Percentiles rank a stretch among this genome's conserved stretches.
These are phyloP conservation scores for Hypoxylon sp. DNA, from an alignment of 2,329 filamentous ascomycete genomes.

Conservation along the genomic window DNA sequence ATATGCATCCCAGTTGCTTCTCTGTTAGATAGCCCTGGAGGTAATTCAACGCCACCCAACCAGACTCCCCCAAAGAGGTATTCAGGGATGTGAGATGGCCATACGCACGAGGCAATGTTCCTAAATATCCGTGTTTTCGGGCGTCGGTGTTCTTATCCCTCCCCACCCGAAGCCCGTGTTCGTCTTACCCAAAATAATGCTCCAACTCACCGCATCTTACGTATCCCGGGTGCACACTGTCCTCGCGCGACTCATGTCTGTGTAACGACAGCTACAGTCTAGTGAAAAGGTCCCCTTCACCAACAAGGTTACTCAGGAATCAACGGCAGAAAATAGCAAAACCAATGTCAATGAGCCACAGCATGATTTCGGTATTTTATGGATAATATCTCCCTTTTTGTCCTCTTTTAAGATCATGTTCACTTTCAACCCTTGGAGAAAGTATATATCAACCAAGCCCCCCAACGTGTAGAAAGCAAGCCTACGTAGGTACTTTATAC, in stretches of 20 bases:
- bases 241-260: not conserved
- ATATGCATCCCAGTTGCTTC: not conserved
- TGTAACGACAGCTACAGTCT: not conserved
- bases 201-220: not conserved
- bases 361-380: not conserved
- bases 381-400: not conserved
- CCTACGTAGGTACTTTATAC: constrained; percentile 9
- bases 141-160: not conserved
- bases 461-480: not conserved
- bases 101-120: not conserved
- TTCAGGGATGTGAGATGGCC: not conserved
- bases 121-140: not conserved
- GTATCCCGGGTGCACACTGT: not conserved
- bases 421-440: not conserved
- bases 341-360: not conserved
- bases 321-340: not conserved
- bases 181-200: constrained; percentile 11
- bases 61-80: not conserved
- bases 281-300: not conserved
- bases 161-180: constrained; percentile 4
- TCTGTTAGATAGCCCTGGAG: not conserved
- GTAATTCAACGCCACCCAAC: constrained; percentile 8
- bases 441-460: not conserved
- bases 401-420: constrained; percentile 5
- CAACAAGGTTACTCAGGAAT: not conserved